Base-by-base conservation (phyloP, 23 red algal genomes). In the Agarophyton chilense region DNA sequence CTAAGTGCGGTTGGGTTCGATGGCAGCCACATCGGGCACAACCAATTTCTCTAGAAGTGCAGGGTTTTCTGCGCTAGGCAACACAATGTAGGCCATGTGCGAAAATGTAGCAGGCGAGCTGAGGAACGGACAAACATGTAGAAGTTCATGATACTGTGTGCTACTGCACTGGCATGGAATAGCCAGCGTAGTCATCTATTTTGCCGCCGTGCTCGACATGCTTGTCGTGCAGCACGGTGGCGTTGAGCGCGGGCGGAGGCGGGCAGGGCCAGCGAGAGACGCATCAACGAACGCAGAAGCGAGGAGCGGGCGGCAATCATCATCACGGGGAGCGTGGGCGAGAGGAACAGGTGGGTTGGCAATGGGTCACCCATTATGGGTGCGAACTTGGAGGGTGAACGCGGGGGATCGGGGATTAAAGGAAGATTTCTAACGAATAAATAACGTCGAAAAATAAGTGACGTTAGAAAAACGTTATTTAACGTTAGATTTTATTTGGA, bases 181-280 rank as follows among this genome's bases (percentile, higher is more conserved):
- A 95, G n/a, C 96, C 96, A 24, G 92, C 92, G 58, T 95, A 98
- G 18, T 79, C 79, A 6, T 92, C 93, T 92, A 98, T 98, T 63
- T 93, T 98, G 28, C 90, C 96, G 36, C 90, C 92, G 28, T 54
- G 47, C 21, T 86, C 77, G 39, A 90, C 66, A 56, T 98, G 96
- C 18, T 82, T 85, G 51, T 94, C 96, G 75, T 98, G 90, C 40
- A 98, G 84, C 49, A 90, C 72, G 33, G 96, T 98, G 31, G 79
- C 74, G 81, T 98, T 98, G 41, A 98, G 93, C 36, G 64, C 72
- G 21, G 78, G 87, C 76, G 51, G 87, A 42, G 8, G 76, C 87
- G 17, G 87, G 68, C 35, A 74, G 19, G 28, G 87, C 87, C 47
- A 81, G 41, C 46, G 73, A 6, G 51, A 40, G 73, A 4, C 73